Base-by-base conservation (phyloP, 805 yeast genomes). In the Tetrapisispora fleetii region DNA sequence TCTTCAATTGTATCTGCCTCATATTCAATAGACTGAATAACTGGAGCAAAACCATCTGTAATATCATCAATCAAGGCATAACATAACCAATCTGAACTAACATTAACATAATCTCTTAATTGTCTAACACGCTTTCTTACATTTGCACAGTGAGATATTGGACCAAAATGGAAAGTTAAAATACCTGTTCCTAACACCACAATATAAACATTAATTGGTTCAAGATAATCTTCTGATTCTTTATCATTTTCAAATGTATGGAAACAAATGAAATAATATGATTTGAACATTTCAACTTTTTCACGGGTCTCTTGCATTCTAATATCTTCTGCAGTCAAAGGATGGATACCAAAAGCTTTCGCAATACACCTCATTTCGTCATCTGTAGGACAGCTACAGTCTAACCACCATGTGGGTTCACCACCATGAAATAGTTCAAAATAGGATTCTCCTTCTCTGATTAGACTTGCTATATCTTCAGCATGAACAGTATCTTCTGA, bases 311-410 rank as follows among this genome's bases (percentile, higher is more conserved):
- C 99, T 69, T 90, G 95, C 79, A 88, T 85, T 49, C 96, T 74
- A 54, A 91, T 90, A 80, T 91, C 99, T 70, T 91, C 99, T 1
- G 96, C 89, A 0, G 99, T 91, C 73, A 91, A 80, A 30, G 99
- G 99, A 72, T 91, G 99, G 68, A 91, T 87, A 10, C 96, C 96
- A 67, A 91, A 91, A 0, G 97, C 93, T 59, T 90, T 90, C 10
- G 96, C 83, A 38, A 93, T 65, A 58, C 86, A 81, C 62, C 85
- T 85, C 96, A 93, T 88, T 68, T 93, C 99, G 19, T 81, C 81
- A 62, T 91, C 98, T 0, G 96, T 87, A 6, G 99, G 98, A 60
- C 95, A 84, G 39, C 80, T 73, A 63, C 97, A 89, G 65, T 93
- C 97, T 40, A 93, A 71, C 97, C 97, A 91, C 98, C 98, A 90